Base-by-base conservation (phyloP, 768 basidiomycete genomes). In the Agaricus subrufescens region DNA sequence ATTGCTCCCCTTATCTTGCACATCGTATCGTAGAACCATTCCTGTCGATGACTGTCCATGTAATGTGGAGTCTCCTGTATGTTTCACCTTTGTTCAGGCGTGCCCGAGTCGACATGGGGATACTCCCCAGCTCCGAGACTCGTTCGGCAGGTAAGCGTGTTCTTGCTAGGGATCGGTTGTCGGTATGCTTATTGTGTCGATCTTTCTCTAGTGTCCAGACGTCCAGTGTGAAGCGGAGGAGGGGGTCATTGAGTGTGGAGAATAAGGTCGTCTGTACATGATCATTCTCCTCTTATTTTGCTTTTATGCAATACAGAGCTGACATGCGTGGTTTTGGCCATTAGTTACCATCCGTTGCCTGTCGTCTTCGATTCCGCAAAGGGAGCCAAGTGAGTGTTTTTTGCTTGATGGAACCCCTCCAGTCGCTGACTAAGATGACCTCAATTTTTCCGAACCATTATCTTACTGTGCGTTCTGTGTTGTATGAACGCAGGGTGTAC, bases 301-400 rank as follows among this genome's bases (percentile, higher is more conserved):
- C 63, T 59, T 60, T 58, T 60, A 59, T 52, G 61, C 59, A 37
- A 26, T 45, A 27, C 31, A 57, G 45, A 56, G 46, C 68, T 74
- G 67, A 73, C 67, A 47, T 75, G 76, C 72, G 75, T 68, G 62
- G 62, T 76, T 74, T 73, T 74, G 73, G 67, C 76, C 50, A 67
- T 73, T 74, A 98, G 96, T 73, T 98, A 98, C 69, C 94, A 97
- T 67, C 95, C 97, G 0, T 75, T 98, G 8, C 95, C 96, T 8
- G 83, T 97, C 59, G 95, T 97, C 49, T 96, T 98, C 65, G 94
- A 97, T 61, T 81, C 83, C 45, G 96, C 90, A 23, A 81, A 82
- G 59, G 97, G 96, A 43, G 94, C 91, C 26, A 90, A 86, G 91
- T 93, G 79, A 81, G 89, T 76, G 52, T 46, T 69, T 77, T 79